These are phyloP conservation scores for Ascochyta lentis DNA, from an alignment of 2,329 filamentous ascomycete species.

Conservation along the genomic window DNA sequence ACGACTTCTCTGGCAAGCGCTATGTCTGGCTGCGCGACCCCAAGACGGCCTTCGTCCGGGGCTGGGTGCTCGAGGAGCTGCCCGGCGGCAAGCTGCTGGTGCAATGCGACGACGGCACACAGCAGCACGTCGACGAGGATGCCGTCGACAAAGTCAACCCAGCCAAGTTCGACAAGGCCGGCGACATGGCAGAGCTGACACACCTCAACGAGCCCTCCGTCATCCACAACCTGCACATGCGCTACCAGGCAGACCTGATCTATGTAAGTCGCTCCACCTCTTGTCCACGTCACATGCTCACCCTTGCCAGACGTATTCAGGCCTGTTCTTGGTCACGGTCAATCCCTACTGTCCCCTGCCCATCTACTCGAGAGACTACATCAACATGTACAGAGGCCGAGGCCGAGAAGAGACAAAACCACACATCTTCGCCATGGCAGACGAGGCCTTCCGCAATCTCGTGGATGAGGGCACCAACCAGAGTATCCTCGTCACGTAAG, in stretches of 20 bases:
- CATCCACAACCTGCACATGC: constrained; percentile 92
- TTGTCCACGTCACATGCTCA: constrained; percentile 1
- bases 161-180: constrained; percentile 98
- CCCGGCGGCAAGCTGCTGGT: constrained; percentile 74
- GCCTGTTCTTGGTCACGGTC: constrained; percentile 93
- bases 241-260: constrained; percentile 95
- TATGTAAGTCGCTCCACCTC: constrained; percentile 61
- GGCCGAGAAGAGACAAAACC: constrained; percentile 93
- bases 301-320: constrained; percentile 79
- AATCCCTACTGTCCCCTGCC: constrained; percentile 95
- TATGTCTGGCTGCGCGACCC: constrained; percentile 97
- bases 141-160: constrained; percentile 98
- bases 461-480: constrained; percentile 96
- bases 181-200: constrained; percentile 98
- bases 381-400: constrained; percentile 96
- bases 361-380: constrained; percentile 95
- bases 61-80: constrained; percentile 86
- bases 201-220: constrained; percentile 98
- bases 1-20: constrained; percentile 97
- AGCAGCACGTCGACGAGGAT: constrained; percentile 85
- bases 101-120: constrained; percentile 94
- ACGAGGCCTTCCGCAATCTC: constrained; percentile 93
- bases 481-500: constrained; percentile 89
- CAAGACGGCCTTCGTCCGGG: constrained; percentile 86
- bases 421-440: constrained; percentile 97